A percentile compares a stretch with the other conserved stretches of the same genome.
These are phyloP conservation scores for Claviceps sp. DNA, from an alignment of 2,329 filamentous ascomycete genomes.

Conservation along the genomic window DNA sequence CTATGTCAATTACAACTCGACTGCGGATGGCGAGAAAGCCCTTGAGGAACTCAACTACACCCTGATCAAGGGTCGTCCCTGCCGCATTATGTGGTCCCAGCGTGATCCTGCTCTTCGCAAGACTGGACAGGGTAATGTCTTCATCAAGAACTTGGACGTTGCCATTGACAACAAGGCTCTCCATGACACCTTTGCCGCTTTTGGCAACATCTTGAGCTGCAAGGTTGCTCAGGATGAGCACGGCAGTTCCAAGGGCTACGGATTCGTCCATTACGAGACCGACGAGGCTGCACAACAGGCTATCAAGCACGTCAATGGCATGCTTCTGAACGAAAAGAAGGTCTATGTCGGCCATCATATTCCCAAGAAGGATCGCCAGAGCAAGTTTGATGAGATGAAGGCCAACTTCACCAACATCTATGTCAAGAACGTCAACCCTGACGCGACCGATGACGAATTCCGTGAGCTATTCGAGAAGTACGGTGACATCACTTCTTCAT, in stretches of 20 bases:
- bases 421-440: conserved; percentile 88
- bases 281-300: conserved; percentile 92
- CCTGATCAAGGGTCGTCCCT: conserved; percentile 94
- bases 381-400: conserved; percentile 99
- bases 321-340: conserved; percentile 99
- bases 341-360: conserved; percentile 99
- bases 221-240: conserved; percentile 98
- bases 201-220: conserved; percentile 98
- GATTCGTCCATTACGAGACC: conserved; percentile 99
- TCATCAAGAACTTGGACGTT: conserved; percentile 99
- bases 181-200: conserved; percentile 96
- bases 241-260: conserved; percentile 95
- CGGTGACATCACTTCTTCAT: conserved; percentile 90
- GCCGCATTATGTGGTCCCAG: conserved; percentile 99
- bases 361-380: conserved; percentile 99
- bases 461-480: conserved; percentile 82
- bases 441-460: conserved; percentile 89
- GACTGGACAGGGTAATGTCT: conserved; percentile 97
- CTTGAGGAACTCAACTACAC: conserved; percentile 99
- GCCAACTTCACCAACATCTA: conserved; percentile 99
- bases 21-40: conserved; percentile 89
- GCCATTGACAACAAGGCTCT: conserved; percentile 99
- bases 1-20: conserved; percentile 99
- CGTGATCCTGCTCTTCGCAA: conserved; percentile 97
- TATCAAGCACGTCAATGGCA: conserved; percentile 99